Evolutionary conservation across 2,329 filamentous ascomycete genomes (phyloP).

Genomic region (Verticillium nubilum): DNA sequence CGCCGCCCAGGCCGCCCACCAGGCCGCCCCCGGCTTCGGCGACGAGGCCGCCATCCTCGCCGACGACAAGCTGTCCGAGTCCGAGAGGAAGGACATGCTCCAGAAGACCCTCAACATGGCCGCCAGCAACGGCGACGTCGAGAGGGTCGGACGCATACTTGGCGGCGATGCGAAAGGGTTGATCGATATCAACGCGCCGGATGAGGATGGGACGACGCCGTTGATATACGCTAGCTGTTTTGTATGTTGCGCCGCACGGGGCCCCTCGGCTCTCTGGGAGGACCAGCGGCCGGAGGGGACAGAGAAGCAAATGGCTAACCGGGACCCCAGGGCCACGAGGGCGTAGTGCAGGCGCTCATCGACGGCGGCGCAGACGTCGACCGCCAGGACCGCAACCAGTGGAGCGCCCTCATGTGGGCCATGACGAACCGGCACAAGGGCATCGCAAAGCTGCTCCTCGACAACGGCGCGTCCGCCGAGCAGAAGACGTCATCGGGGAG

Average conservation of each 20-base stretch:
- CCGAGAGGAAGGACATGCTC: conserved; percentile 73
- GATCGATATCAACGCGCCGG: conserved; percentile 79
- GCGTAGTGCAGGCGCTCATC: conserved; percentile 78
- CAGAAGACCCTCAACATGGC: conserved; percentile 92
- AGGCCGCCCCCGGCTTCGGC: conserved; percentile 64
- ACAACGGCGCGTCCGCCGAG: conserved; percentile 92
- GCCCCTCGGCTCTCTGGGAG: too few relatives aligned
- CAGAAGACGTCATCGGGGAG: conserved; percentile 91
- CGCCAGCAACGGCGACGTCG: conserved; percentile 89
- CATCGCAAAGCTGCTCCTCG: conserved; percentile 87
- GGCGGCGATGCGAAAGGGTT: conserved; percentile 67
- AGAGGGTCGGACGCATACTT: conserved; percentile 72
- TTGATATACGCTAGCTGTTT: conserved; percentile 98
- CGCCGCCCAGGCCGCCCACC: conserved; percentile 83
- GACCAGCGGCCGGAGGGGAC: too few relatives aligned
- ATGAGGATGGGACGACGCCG: conserved; percentile 94
- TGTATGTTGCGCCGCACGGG: conserved; percentile 61
- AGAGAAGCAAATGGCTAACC: too few relatives aligned
- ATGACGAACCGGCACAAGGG: conserved; percentile 98
- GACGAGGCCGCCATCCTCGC: conserved; percentile 75
- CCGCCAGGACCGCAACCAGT: conserved; percentile 90
- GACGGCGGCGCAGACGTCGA: conserved; percentile 85
- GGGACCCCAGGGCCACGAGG: conserved; percentile 79
- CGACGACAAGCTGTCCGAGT: conserved; percentile 66
- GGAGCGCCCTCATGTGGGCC: conserved; percentile 98